Evolutionary conservation across 1,139 yeast species (phyloP), one percentile per base, ranked within the genome.

Genomic region (Chernovozyma aurita): DNA sequence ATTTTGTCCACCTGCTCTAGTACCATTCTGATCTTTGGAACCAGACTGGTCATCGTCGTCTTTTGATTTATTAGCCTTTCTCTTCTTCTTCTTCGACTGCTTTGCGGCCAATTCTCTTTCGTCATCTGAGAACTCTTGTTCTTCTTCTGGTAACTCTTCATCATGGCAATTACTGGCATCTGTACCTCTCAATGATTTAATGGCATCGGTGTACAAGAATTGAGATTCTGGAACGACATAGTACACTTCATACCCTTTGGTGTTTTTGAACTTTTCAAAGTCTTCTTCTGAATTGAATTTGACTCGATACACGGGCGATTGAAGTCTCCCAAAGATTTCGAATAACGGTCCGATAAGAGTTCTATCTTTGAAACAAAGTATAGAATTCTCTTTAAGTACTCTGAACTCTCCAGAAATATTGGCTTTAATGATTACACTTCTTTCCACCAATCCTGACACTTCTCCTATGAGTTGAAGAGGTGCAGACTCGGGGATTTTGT

Each of bases 91-190:
- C 36, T 69, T 64, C 15, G 73, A 69, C 49, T 79, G 85, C 50
- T 77, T 78, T 3, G 75, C 73, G 11, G 72, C 74, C 48, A 60
- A 50, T 46, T 90, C 97, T 47, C 73, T 73, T 55, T 90, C 97
- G 59, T 92, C 97, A 53, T 92, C 97, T 1, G 96, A 86, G 48
- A 82, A 92, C 50, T 92, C 97, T 55, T 87, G 96, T 54, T 92
- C 97, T 28, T 85, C 95, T 47, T 79, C 86, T 0, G 96, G 90
- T 18, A 90, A 61, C 50, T 92, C 99, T 62, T 92, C 98, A 57
- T 92, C 98, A 54, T 87, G 85, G 54, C 87, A 81, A 48, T 92
- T 92, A 51, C 95, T 84, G 0, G 98, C 98, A 62, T 92, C 99
- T 1, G 92, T 82, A 12, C 97, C 98, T 50, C 83, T 88, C 17